Base-by-base conservation (phyloP, 2,329 filamentous ascomycete species). In the Aspergillus unguis region DNA sequence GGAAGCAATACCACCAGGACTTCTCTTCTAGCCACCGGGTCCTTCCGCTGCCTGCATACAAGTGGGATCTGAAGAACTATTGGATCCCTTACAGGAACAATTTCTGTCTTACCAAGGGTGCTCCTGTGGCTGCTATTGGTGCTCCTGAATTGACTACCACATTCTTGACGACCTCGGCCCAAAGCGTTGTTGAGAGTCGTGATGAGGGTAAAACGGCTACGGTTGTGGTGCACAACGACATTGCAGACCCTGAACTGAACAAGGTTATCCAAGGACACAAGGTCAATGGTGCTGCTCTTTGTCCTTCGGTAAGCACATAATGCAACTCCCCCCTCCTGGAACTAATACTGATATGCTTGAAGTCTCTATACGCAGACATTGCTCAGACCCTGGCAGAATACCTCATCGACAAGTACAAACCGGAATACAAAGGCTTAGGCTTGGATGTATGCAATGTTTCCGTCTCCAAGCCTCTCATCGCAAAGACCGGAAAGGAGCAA, bases 391-490 rank as follows among this genome's bases (percentile, higher is more conserved):
- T 71, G 10, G 67, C 58, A 27, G 65, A 70, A 26, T 69, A 68
- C 44, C 53, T 70, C 11, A 63, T 66, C 6, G 59, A 66, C 33
- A 68, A 67, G 42, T 68, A 70, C 56, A 68, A 67, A 42, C 69
- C 68, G 1, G 62, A 69, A 26, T 60, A 65, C 48, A 59, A 65
- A 28, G 61, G 62, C 2, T 50, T 58, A 11, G 67, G 69, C 5
- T 61, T 71, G 25, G 66, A 73, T 50, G 61, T 73, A 9, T 67
- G 65, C 48, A 58, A 71, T 7, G 64, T 74, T 57, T 57, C 60
- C 6, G 66, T 74, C 7, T 62, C 66, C 2, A 71, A 70, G 50
- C 83, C 86, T 32, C 75, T 92, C 54, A 86, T 91, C 45, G 63
- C 68, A 23, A 69, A 70, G 53, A 64, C 61, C n/a, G 70, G 70